These are phyloP conservation scores for Saccharum hybrid DNA, from an alignment of 202 grass and related monocot genomes.

Conservation along the genomic window DNA sequence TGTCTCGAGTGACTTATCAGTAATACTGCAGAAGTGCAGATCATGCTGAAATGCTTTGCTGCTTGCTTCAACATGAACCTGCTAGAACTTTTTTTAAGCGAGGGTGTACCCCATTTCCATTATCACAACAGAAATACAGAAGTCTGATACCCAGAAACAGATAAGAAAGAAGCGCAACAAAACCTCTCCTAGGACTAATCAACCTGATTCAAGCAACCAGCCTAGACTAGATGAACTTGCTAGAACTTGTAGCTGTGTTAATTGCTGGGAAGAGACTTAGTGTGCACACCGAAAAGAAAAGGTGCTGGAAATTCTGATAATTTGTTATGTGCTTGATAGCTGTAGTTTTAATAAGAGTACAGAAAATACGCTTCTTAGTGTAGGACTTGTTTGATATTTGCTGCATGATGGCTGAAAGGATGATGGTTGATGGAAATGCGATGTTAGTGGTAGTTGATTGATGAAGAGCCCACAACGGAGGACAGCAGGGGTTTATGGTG, in stretches of 20 bases:
- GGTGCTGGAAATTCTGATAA: not conserved
- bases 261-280: not conserved
- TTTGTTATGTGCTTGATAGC: not conserved
- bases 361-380: not conserved
- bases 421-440: not conserved
- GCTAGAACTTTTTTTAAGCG: not conserved
- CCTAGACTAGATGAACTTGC: not conserved
- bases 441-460: not conserved
- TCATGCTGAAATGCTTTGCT: not conserved
- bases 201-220: no score
- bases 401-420: not conserved
- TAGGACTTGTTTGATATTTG: not conserved
- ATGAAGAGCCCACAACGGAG: not conserved
- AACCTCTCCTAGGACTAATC: no score
- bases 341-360: not conserved
- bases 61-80: not conserved
- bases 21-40: not conserved
- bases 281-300: not conserved
- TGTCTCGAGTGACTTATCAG: not conserved
- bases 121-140: not conserved
- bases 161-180: not conserved
- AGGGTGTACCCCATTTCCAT: not conserved
- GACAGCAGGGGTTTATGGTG: not conserved
- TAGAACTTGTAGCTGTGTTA: not conserved
- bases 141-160: not conserved